Base-by-base conservation (phyloP, 202 grass and related monocot species). In the Panicum virgatum region DNA sequence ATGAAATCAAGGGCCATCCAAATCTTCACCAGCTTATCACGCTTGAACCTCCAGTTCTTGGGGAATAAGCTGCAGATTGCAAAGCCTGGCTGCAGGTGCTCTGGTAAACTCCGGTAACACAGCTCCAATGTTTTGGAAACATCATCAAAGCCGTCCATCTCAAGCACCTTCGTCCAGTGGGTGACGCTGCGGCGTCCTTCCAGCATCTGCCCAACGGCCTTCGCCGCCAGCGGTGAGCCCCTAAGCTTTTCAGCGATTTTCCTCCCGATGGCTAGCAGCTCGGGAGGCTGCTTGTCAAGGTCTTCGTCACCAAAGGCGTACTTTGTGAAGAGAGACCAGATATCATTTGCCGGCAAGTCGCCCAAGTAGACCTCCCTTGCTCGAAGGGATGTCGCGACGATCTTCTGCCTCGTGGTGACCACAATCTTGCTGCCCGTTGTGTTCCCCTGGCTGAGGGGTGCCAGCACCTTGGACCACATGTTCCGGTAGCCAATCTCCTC, bases 1-100 rank as follows among this genome's bases (percentile, higher is more conserved):
- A 91, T 81, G 51, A 94, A 89, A 84, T 50, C 83, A 10, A 88
- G 85, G 5, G 86, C 91, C 79, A 94, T 94, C 91, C 91, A 94
- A 45, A 94, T 84, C 81, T 90, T 86, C 36, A 94, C 66, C 79
- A 94, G 56, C 12, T 59, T 83, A 38, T 90, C 83, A 2, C 75
- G 78, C 62, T 89, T 80, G 12, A 94, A 87, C 38, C 46, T 87
- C 89, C 84, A 88, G 42, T 86, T 82, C 76, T 89, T 94, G 0
- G 84, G 87, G 26, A 92, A 89, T 64, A 94, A 77, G 77, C 89
- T 85, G 1, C 89, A 92, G 43, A 87, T 88, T 20, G 92, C 86
- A 42, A 92, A 94, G 81, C 92, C 90, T 0, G 56, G 81, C 25
- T 92, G 92, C 36, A 94, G 36, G 48, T 87, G 81, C 9, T 69